These are phyloP conservation scores for Hypoxylon sp. DNA, from an alignment of 2,329 filamentous ascomycete species.

Conservation along the genomic window DNA sequence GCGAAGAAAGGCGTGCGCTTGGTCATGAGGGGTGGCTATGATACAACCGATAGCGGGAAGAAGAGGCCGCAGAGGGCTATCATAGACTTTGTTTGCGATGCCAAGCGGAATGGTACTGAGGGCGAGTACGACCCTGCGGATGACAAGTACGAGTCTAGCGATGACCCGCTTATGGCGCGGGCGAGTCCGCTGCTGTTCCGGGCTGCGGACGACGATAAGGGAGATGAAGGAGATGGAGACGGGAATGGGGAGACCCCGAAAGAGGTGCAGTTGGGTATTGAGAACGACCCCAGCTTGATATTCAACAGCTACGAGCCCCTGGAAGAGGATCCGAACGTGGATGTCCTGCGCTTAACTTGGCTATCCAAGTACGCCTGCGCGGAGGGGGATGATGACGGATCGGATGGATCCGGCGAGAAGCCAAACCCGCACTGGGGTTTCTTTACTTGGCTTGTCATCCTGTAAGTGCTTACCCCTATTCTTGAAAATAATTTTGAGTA, in stretches of 20 bases:
- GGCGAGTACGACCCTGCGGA: slow-evolving; percentile 73
- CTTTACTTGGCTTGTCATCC: slow-evolving; percentile 96
- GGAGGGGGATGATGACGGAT: slow-evolving; percentile 56
- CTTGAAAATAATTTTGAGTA: neutral
- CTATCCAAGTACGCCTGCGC: slow-evolving; percentile 90
- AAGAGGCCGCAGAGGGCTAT: slow-evolving; percentile 78
- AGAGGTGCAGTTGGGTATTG: slow-evolving; percentile 69
- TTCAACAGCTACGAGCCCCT: slow-evolving; percentile 80
- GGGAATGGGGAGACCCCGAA: slow-evolving; percentile 59
- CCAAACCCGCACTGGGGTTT: slow-evolving; percentile 83
- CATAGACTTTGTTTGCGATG: slow-evolving; percentile 88
- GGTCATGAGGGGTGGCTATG: slow-evolving; percentile 74
- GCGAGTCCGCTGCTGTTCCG: slow-evolving; percentile 52
- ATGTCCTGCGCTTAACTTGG: slow-evolving; percentile 85
- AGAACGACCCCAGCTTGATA: slow-evolving; percentile 72
- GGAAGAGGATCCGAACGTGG: slow-evolving; percentile 68
- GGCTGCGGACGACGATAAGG: slow-evolving; percentile 54
- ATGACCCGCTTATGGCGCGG: slow-evolving; percentile 37
- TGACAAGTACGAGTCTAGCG: slow-evolving; percentile 65
- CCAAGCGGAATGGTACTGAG: slow-evolving; percentile 79
- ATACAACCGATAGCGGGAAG: slow-evolving; percentile 68
- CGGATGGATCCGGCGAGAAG: slow-evolving; percentile 59
- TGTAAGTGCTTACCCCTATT: slow-evolving; percentile 72
- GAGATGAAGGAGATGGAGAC: slow-evolving; percentile 55
- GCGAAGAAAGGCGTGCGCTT: slow-evolving; percentile 78